Evolutionary conservation across 257 asterid species (phyloP).

Genomic region (Mentha longifolia): DNA sequence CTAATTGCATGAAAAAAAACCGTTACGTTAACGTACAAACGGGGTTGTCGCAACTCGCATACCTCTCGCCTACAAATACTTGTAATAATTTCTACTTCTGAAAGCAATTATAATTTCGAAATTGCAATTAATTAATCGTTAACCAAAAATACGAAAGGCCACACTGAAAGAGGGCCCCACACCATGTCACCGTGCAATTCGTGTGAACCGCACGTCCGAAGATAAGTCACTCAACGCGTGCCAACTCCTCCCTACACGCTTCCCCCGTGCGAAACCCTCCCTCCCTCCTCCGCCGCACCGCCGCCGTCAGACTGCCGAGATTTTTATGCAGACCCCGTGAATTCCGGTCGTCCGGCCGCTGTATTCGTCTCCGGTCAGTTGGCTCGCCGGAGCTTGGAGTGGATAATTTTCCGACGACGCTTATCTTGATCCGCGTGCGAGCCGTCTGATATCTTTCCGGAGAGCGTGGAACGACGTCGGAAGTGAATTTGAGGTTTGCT

Average conservation of each 20-base stretch:
- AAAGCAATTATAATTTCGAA: not conserved
- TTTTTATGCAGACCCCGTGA: not conserved
- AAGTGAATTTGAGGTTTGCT: slow-evolving; percentile 37
- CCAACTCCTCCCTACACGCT: slow-evolving; percentile 69
- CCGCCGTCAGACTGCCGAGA: slow-evolving; percentile 51
- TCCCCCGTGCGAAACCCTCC: slow-evolving; percentile 65
- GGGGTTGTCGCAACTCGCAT: slow-evolving; percentile 19
- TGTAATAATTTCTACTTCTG: not conserved
- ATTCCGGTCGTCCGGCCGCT: slow-evolving; percentile 30
- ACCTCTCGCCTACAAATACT: slow-evolving; percentile 18
- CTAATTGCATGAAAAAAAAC: slow-evolving; percentile 21
- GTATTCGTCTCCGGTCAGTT: slow-evolving; percentile 30
- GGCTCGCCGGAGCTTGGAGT: slow-evolving; percentile 39
- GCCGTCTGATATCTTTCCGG: slow-evolving; percentile 25
- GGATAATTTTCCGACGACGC: slow-evolving; percentile 9
- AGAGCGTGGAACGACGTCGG: slow-evolving; percentile 29
- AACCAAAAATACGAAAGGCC: not conserved
- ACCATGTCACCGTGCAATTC: slow-evolving; percentile 54
- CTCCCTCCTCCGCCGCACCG: slow-evolving; percentile 60
- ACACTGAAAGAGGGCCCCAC: slow-evolving; percentile 33
- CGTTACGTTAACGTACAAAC: not conserved
- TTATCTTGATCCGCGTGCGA: slow-evolving; percentile 47
- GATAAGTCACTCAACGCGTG: slow-evolving; percentile 80
- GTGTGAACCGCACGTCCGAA: slow-evolving; percentile 75
- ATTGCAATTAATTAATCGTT: not conserved